Evolutionary conservation across 2,329 filamentous ascomycete species (phyloP), one percentile per base, ranked within the genome.

Genomic region (Westerdykella ornata): DNA sequence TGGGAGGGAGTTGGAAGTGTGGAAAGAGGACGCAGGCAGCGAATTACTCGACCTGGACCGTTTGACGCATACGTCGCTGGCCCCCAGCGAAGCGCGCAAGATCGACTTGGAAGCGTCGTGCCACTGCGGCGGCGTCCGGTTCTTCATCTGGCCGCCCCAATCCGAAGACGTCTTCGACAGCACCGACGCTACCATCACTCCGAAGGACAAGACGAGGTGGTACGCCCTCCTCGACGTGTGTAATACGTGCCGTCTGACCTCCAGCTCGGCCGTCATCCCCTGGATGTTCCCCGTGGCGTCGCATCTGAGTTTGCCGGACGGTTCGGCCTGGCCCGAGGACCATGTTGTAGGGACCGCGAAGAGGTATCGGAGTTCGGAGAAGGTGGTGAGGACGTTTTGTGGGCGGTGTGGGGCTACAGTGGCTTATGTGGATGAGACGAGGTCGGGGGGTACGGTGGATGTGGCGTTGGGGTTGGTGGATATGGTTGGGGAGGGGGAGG

Each of bases 261-360:
- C 76, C 1, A 81, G 81, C 3, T 81, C 78, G 48, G 78, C 84
- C 42, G 73, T 84, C 35, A 75, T 82, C 50, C 67, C 74, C 0
- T 86, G 82, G 82, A 72, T 77, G 0, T 86, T 84, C 53, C 65
- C 85, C 0, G 79, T 80, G 1, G 68, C 70, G n/a, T 59, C 64
- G 1, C 80, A 82, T 51, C 77, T 85, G 39, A 61, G 68, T 14
- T 67, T 76, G 18, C 45, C 61, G 22, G 46, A 70, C 36, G 53
- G 63, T 12, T 52, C 56, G 30, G 8, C 30, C 13, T 33, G 30
- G 15, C 53, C 61, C 35, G 72, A 71, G 44, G 45, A 47, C 2
- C 63, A 73, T 3, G 55, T 65, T 0, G 52, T 62, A 18, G 70
- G 69, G 0, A 72, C 73, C 1, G 59, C 81, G 42, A 70, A 69